Evolutionary conservation across 2,329 filamentous ascomycete genomes (phyloP).

Genomic region (Plenodomus lindquistii): DNA sequence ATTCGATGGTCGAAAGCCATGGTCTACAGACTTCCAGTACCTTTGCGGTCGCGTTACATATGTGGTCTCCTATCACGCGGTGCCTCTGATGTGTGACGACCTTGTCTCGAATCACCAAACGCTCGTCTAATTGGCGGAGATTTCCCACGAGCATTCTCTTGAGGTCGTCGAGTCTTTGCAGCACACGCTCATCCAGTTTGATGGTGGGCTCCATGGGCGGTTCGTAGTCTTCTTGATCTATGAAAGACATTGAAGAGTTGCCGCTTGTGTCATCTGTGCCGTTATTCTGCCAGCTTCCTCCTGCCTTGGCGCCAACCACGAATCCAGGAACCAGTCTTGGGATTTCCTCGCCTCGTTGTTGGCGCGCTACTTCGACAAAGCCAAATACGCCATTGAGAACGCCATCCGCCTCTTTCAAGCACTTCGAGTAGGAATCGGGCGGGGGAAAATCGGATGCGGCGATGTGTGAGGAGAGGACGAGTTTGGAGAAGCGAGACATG

Average conservation of each 20-base stretch:
- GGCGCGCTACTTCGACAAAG: conserved; percentile 92
- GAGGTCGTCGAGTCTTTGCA: conserved; percentile 83
- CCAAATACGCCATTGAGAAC: conserved; percentile 92
- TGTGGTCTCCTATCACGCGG: conserved; percentile 76
- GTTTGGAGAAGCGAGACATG: conserved; percentile 99
- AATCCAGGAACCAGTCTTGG: conserved; percentile 93
- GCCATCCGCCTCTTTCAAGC: conserved; percentile 94
- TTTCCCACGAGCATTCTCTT: conserved; percentile 83
- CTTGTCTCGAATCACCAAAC: conserved; percentile 76
- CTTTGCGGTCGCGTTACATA: conserved; percentile 76
- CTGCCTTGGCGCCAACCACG: conserved; percentile 78
- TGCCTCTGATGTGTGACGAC: conserved; percentile 79
- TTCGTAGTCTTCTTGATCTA: conserved; percentile 85
- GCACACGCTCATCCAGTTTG: conserved; percentile 72
- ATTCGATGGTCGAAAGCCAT: conserved; percentile 89
- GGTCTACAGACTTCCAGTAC: conserved; percentile 87
- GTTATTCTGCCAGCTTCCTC: conserved; percentile 83
- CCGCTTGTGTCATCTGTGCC: conserved; percentile 68
- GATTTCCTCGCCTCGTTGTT: conserved; percentile 91
- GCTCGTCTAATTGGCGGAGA: conserved; percentile 85
- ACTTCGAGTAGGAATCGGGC: conserved; percentile 91
- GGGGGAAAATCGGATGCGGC: conserved; percentile 95
- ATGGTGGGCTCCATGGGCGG: conserved; percentile 70
- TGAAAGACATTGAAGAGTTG: conserved; percentile 68
- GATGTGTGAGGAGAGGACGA: conserved; percentile 97